Conservation (phyloP, 805 yeast species). For the Barnettozyma botsteinii region DNA sequence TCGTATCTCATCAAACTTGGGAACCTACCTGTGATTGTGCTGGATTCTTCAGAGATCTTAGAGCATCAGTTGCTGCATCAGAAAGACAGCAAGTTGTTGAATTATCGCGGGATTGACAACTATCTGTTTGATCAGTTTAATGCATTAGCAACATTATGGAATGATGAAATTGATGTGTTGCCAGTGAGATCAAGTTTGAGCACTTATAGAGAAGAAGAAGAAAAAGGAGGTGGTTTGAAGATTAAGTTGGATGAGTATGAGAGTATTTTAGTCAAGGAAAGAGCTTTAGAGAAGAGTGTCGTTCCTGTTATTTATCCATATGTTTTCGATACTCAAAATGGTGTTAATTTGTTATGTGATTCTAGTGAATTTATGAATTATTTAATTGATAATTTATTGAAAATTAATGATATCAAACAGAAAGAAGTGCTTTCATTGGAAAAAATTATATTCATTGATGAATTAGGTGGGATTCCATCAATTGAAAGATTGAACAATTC, state of each 20-base stretch:
- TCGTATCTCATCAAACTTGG: slow-evolving; percentile 21
- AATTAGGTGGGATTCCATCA: slow-evolving; percentile 87
- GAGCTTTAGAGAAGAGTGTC: not conserved
- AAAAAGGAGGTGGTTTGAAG: not conserved
- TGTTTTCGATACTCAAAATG: slow-evolving; percentile 51
- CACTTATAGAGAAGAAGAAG: not conserved
- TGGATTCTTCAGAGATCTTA: slow-evolving; percentile 17
- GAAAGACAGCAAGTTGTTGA: slow-evolving; percentile 15
- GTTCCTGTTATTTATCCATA: slow-evolving; percentile 57
- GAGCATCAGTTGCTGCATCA: slow-evolving; percentile 2
- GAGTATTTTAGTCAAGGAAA: not conserved
- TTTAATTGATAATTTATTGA: slow-evolving; percentile 29
- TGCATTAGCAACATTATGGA: not conserved
- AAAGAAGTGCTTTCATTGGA: slow-evolving; percentile 48
- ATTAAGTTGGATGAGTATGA: not conserved
- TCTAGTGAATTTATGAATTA: slow-evolving; percentile 38
- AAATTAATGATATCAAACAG: slow-evolving; percentile 16
- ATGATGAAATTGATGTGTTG: not conserved
- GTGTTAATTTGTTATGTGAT: slow-evolving; percentile 33
- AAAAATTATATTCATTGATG: slow-evolving; percentile 74
- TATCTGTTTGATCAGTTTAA: slow-evolving; percentile 19
- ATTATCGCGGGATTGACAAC: slow-evolving; percentile 14
- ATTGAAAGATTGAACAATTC: slow-evolving; percentile 72
- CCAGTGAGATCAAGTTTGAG: not conserved
- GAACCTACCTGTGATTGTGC: slow-evolving; percentile 17